phyloP scores from a whole-genome alignment of 495 filamentous ascomycete genomes.

The Astrothelium subdiscretum region DNA sequence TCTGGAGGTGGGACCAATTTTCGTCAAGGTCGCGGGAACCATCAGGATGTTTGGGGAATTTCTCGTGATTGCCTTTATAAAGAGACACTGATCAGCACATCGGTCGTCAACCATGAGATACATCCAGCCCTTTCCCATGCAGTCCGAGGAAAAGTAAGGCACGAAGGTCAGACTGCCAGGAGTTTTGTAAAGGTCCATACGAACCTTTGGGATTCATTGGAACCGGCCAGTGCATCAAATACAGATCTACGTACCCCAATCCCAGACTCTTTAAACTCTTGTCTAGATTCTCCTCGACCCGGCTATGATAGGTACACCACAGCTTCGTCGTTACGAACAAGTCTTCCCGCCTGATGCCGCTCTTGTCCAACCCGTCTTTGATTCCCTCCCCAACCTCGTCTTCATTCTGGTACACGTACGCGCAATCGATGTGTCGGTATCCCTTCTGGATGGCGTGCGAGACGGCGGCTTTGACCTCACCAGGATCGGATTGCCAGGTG shows the following conservation, averaged over 20 bases:
- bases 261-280: constrained; percentile 59
- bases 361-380: constrained; percentile 51
- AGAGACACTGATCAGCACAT: background rate
- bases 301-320: constrained; percentile 66
- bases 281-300: constrained; percentile 56
- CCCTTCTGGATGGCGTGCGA: constrained; percentile 26
- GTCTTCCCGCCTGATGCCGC: constrained; percentile 60
- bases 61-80: constrained; percentile 54
- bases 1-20: constrained; percentile 54
- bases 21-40: constrained; percentile 57
- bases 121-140: background rate
- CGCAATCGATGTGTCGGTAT: constrained; percentile 31
- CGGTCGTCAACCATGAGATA: background rate
- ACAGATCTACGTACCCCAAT: constrained; percentile 73
- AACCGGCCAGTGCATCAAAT: constrained; percentile 72
- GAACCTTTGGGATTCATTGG: constrained; percentile 66
- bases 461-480: constrained; percentile 38
- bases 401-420: constrained; percentile 36
- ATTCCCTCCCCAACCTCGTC: constrained; percentile 41
- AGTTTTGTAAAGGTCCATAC: background rate
- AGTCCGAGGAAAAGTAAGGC: background rate
- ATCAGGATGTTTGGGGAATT: constrained; percentile 62
- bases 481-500: constrained; percentile 59
- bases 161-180: background rate
- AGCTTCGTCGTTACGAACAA: constrained; percentile 77